phyloP scores from a whole-genome alignment of 2,329 filamentous ascomycete genomes.

The Exophiala spinifera region DNA sequence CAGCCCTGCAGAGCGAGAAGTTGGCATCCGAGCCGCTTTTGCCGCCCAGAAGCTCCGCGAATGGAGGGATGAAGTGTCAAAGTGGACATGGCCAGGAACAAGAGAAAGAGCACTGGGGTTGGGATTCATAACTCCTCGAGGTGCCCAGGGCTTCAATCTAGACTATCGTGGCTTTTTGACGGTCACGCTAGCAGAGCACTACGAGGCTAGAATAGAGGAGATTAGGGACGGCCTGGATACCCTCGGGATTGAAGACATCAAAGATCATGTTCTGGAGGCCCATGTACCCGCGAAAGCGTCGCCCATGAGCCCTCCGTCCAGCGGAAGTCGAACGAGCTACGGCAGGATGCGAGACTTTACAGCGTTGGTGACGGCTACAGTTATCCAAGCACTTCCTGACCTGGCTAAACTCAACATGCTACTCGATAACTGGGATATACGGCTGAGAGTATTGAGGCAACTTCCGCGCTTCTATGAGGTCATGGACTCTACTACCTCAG shows the following conservation, averaged over 20 bases:
- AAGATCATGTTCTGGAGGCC: constrained; percentile 78
- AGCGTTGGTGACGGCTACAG: constrained; percentile 83
- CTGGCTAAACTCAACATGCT: constrained; percentile 69
- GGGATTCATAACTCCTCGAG: constrained; percentile 38
- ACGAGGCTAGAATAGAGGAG: constrained; percentile 70
- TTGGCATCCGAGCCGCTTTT: constrained; percentile 58
- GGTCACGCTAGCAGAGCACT: constrained; percentile 60
- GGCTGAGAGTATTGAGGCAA: constrained; percentile 70
- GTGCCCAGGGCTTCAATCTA: constrained; percentile 19
- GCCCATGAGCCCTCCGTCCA: constrained; percentile 41
- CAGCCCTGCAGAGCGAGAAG: constrained; percentile 55
- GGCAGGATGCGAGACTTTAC: constrained; percentile 82
- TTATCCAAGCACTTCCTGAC: constrained; percentile 82
- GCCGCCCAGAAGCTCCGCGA: constrained; percentile 56
- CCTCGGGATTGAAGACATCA: constrained; percentile 67
- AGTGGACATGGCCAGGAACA: constrained; percentile 56
- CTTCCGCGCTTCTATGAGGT: constrained; percentile 66
- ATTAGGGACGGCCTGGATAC: constrained; percentile 56
- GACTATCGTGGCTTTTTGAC: constrained; percentile 70
- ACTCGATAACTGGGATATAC: constrained; percentile 74
- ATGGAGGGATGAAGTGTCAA: constrained; percentile 58
- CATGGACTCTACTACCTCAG: constrained; percentile 47
- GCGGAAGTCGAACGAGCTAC: constrained; percentile 51
- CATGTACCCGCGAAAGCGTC: constrained; percentile 52
- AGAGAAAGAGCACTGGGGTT: constrained; percentile 38